phyloP scores from a whole-genome alignment of 1,284 basidiomycete species.

The Tetrapyrgos nigripes region DNA sequence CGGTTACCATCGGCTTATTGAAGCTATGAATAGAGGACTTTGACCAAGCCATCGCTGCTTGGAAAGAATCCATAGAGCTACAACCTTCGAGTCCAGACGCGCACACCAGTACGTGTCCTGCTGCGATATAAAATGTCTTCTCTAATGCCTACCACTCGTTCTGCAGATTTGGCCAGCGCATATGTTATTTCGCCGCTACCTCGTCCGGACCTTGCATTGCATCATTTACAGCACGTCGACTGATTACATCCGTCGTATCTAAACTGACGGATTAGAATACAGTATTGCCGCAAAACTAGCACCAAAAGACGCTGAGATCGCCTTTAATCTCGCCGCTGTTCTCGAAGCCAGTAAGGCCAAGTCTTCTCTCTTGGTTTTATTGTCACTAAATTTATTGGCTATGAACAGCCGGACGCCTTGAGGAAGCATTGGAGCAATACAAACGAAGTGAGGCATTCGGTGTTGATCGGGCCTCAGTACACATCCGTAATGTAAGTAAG shows the following conservation, averaged over 20 bases:
- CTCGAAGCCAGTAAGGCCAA: slow-evolving; percentile 80
- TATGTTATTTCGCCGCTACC: slow-evolving; percentile 90
- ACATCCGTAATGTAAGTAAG: slow-evolving; percentile 82
- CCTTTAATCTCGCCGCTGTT: slow-evolving; percentile 92
- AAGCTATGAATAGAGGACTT: slow-evolving; percentile 71
- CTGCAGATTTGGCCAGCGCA: slow-evolving; percentile 87
- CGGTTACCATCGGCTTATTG: slow-evolving; percentile 20
- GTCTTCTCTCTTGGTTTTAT: slow-evolving; percentile 30
- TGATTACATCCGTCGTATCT: slow-evolving; percentile 13
- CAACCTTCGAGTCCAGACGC: slow-evolving; percentile 90
- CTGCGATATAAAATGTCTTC: slow-evolving; percentile 13
- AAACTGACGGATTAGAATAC: slow-evolving; percentile 15
- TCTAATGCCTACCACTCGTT: slow-evolving; percentile 14
- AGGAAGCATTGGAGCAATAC: slow-evolving; percentile 84
- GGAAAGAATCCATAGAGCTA: slow-evolving; percentile 86
- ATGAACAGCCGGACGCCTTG: slow-evolving; percentile 72
- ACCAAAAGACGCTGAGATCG: slow-evolving; percentile 94
- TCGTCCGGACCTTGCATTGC: slow-evolving; percentile 88
- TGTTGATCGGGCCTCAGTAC: slow-evolving; percentile 86
- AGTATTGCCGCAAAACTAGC: slow-evolving; percentile 87
- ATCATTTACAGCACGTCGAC: slow-evolving; percentile 79
- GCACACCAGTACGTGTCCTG: slow-evolving; percentile 80
- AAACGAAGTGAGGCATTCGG: slow-evolving; percentile 79
- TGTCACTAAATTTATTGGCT: slow-evolving; percentile 37
- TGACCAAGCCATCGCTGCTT: slow-evolving; percentile 83